A percentile compares a stretch with the other conserved stretches of the same genome.
These are phyloP conservation scores for Fusarium burgessii DNA, from an alignment of 2,329 filamentous ascomycete genomes.

Conservation along the genomic window DNA sequence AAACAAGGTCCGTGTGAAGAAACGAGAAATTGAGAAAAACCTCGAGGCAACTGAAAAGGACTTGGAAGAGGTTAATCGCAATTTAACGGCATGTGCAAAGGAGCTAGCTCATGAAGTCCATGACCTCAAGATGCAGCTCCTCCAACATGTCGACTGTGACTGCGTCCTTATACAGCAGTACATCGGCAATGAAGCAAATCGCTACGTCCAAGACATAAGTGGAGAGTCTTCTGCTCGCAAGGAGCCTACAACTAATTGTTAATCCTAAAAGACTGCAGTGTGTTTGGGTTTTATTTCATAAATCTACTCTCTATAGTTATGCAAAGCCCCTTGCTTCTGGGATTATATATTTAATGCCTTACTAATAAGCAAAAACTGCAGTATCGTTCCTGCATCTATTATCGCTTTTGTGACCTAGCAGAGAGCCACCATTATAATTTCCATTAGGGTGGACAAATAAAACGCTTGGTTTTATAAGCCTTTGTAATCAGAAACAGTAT, in stretches of 20 bases:
- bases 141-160: neutral
- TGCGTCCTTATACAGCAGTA: slow-evolving; percentile 3
- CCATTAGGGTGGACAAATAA: too few relatives aligned
- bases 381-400: neutral
- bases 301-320: neutral
- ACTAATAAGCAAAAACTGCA: too few relatives aligned
- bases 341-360: neutral
- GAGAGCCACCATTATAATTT: too few relatives aligned
- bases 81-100: neutral
- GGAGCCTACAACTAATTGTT: neutral
- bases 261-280: neutral
- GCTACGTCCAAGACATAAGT: neutral
- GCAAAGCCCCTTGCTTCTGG: neutral
- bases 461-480: too few relatives aligned
- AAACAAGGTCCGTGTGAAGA: neutral
- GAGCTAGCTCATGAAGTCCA: neutral
- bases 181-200: neutral
- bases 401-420: neutral
- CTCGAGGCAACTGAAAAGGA: neutral
- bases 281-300: neutral
- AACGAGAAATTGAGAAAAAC: neutral
- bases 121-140: neutral
- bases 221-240: neutral
- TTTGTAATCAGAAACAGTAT: too few relatives aligned
- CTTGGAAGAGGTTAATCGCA: neutral